phyloP scores from a whole-genome alignment of 139 green algal species.

The Deuterostichococcus epilithicus region DNA sequence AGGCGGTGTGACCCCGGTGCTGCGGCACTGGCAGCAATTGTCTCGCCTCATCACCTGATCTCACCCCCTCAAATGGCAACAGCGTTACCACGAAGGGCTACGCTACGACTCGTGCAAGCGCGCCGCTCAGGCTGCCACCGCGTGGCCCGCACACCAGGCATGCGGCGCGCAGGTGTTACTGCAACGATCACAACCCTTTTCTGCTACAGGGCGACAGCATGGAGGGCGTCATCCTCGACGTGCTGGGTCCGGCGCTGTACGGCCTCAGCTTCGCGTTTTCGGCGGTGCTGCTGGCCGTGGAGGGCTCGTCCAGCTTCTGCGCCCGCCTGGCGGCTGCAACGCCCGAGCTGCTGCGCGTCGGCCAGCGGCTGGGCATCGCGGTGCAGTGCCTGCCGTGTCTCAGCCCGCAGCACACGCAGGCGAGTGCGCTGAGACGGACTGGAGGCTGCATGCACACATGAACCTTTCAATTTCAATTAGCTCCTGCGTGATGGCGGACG shows the following conservation, averaged over 20 bases:
- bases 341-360: background rate
- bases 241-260: slow-evolving; percentile 9
- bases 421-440: background rate
- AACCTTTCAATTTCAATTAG: too few relatives aligned
- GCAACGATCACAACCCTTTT: background rate
- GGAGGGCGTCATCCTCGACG: background rate
- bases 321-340: background rate
- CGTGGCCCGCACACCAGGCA: slow-evolving; percentile 7
- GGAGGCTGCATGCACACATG: too few relatives aligned
- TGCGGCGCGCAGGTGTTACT: background rate
- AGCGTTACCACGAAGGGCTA: slow-evolving; percentile 1
- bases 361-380: background rate
- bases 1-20: too few relatives aligned
- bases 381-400: background rate
- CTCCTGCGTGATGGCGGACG: too few relatives aligned
- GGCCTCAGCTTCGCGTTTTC: slow-evolving; percentile 7
- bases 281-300: slow-evolving; percentile 9
- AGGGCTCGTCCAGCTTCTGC: slow-evolving; percentile 2
- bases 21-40: too few relatives aligned
- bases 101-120: background rate
- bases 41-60: too few relatives aligned
- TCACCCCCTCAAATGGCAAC: slow-evolving; percentile 3
- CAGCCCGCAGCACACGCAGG: background rate
- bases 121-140: background rate
- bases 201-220: background rate